Evolutionary conservation across 140 eudicot species (phyloP).

Genomic region (Oenanthe javanica): DNA sequence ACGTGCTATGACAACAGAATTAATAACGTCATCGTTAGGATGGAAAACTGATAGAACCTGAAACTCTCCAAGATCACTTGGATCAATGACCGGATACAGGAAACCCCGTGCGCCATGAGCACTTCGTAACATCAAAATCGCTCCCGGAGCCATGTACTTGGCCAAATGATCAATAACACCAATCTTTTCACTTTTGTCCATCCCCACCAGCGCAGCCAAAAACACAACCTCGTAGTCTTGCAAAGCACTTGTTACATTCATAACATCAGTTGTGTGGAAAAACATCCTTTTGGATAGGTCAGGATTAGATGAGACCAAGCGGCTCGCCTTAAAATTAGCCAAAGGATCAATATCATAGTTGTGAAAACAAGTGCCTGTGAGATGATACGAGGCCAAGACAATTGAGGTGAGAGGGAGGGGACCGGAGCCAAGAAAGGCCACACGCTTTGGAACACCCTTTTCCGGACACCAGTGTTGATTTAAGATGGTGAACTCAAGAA

Average conservation of each 20-base stretch:
- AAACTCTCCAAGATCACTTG: constrained; percentile 61
- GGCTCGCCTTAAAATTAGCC: constrained; percentile 67
- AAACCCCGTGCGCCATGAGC: constrained; percentile 90
- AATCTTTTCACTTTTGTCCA: constrained; percentile 58
- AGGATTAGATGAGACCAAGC: constrained; percentile 39
- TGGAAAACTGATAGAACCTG: constrained; percentile 76
- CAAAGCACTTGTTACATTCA: constrained; percentile 48
- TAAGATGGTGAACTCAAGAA: constrained; percentile 54
- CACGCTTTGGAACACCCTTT: constrained; percentile 21
- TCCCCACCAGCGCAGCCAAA: constrained; percentile 92
- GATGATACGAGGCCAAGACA: constrained; percentile 61
- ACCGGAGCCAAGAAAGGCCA: constrained; percentile 93
- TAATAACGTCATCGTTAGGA: constrained; percentile 79
- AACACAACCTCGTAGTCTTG: constrained; percentile 68
- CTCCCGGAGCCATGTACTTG: constrained; percentile 57
- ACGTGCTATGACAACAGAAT: constrained; percentile 71
- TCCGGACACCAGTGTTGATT: constrained; percentile 19
- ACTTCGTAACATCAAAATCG: constrained; percentile 67
- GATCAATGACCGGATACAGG: constrained; percentile 75
- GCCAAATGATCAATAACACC: constrained; percentile 57
- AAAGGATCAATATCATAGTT: constrained; percentile 71
- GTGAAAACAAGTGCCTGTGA: constrained; percentile 45
- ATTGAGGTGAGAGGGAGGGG: constrained; percentile 90
- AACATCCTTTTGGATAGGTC: constrained; percentile 58
- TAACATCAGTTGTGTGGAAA: constrained; percentile 53